phyloP scores from a whole-genome alignment of 73 alveolate species.

The Uronychia setigera region DNA sequence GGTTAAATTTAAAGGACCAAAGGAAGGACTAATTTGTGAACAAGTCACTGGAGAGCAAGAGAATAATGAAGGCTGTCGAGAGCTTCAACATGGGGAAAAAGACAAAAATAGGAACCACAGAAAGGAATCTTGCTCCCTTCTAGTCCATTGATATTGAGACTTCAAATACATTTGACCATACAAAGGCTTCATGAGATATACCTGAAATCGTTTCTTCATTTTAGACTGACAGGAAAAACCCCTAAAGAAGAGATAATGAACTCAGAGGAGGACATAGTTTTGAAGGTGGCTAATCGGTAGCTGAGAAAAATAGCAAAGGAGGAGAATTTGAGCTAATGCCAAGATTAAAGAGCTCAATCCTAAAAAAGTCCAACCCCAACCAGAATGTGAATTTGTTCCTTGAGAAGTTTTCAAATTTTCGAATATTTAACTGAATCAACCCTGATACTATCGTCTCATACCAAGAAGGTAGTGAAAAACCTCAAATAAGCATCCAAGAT shows the following conservation, averaged over 20 bases:
- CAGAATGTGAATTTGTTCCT: not conserved
- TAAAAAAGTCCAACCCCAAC: not conserved
- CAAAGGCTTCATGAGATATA: too few species aligned
- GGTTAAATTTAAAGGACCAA: not conserved
- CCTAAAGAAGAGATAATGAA: not conserved
- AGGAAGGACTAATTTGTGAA: not conserved
- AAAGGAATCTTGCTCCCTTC: not conserved
- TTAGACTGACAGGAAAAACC: not conserved
- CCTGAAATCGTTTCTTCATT: not conserved
- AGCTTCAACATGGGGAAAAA: not conserved
- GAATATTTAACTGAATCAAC: not conserved
- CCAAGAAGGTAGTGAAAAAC: too few species aligned
- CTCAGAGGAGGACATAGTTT: not conserved
- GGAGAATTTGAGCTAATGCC: not conserved
- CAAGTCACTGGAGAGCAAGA: not conserved
- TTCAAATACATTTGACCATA: not conserved
- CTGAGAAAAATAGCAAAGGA: not conserved
- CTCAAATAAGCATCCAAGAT: too few species aligned
- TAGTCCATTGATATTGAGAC: not conserved
- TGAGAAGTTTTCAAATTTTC: not conserved
- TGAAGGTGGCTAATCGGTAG: too few species aligned
- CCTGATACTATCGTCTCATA: not conserved
- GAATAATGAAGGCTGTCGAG: not conserved
- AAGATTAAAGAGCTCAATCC: not conserved
- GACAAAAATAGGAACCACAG: not conserved